phyloP scores from a whole-genome alignment of 805 yeast species.

The Monosporozyma solicola region DNA sequence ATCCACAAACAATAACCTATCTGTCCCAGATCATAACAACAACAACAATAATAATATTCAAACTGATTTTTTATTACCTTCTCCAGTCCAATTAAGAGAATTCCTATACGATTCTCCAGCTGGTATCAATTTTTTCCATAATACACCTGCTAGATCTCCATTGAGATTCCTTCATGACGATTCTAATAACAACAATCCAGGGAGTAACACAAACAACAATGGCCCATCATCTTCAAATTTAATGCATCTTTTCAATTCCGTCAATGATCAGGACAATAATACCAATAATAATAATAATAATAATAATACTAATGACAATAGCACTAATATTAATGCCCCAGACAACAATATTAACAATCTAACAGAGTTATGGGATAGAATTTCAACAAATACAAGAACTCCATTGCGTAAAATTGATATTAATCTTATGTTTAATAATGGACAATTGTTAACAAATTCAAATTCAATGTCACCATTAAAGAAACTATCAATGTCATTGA shows the following conservation, averaged over 20 bases:
- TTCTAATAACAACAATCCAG: slow-evolving; percentile 3
- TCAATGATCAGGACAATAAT: slow-evolving; percentile 1
- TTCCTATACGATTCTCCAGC: slow-evolving; percentile 28
- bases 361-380: not conserved
- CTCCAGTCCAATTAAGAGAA: slow-evolving; percentile 30
- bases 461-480: slow-evolving; percentile 26
- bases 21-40: not conserved
- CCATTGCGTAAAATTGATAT: slow-evolving; percentile 27
- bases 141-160: slow-evolving; percentile 31
- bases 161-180: slow-evolving; percentile 23
- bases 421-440: slow-evolving; percentile 26
- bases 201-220: not conserved
- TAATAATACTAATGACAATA: too few relatives aligned
- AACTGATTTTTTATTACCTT: slow-evolving; percentile 26
- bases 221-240: slow-evolving; percentile 8
- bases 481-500: slow-evolving; percentile 21
- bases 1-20: not conserved
- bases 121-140: slow-evolving; percentile 25
- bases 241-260: slow-evolving; percentile 8
- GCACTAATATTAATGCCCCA: not conserved
- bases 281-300: not conserved
- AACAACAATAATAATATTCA: slow-evolving; percentile 11
- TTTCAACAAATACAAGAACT: slow-evolving; percentile 12
- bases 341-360: not conserved
- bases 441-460: slow-evolving; percentile 7